Base-by-base conservation (phyloP, 2,329 filamentous ascomycete species). In the Fusarium sp. region DNA sequence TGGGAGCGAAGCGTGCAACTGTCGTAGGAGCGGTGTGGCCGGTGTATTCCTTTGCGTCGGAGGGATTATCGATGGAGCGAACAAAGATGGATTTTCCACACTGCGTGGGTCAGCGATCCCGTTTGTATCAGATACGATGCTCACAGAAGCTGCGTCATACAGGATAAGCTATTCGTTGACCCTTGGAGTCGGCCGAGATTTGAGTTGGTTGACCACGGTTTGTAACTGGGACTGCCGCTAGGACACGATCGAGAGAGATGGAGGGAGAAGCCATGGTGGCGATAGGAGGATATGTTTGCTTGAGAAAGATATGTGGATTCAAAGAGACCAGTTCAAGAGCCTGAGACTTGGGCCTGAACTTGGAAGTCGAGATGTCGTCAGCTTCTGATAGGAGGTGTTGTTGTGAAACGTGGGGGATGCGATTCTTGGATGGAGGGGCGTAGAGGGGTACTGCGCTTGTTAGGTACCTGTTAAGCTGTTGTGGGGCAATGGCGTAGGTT, bases 61-160 rank as follows among this genome's bases (percentile, higher is more conserved):
- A 87, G 55, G 95, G 95, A 78, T 96, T 85, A 83, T 99, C 95
- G 83, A 99, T 97, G 68, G 91, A 94, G 74, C 96, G 93, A 49
- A 99, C 86, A 82, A 98, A 98, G 82, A 99, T 91, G 67, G 95
- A 98, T 85, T 98, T 98, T 77, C 93, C 94, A 55, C 94, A 95
- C 93, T 97, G 74, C 14, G 53, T 59, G 48, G 43, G 55, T 71
- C 63, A 71, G 68, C 41, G 30, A 62, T 42, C 25, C 43, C 34
- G n/a, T 55, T 28, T 48, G 41, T 55, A 49, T 28, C 13, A 41
- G 42, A 47, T n/a, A 27, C 20, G 23, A 28, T 55, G 27, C 37
- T 50, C 27, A 20, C 27, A 53, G 32, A 48, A 40, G 49, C 49
- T 13, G 54, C 10, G 81, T 50, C 90, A 80, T 86, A 97, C 94